Evolutionary conservation across 2,329 filamentous ascomycete genomes (phyloP), one percentile per base, ranked within the genome.

Genomic region (Aspergillus arachidicola): DNA sequence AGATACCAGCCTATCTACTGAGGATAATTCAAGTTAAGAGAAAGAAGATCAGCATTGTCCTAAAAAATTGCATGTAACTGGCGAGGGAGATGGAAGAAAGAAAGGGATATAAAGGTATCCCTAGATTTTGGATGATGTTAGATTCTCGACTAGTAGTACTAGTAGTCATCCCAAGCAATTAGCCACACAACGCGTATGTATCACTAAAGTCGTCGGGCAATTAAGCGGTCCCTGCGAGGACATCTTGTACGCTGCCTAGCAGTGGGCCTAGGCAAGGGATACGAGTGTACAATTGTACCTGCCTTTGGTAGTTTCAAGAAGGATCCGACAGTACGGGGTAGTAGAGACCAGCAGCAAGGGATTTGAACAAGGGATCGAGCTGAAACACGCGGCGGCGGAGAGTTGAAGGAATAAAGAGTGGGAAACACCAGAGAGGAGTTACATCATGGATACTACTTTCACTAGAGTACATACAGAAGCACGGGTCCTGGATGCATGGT

Each of bases 291-390:
- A 43, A 43, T 19, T 23, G 56, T 48, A 32, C 56, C 56, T 58
- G 56, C 56, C 23, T 55, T 38, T 16, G 26, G 60, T 36, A 21
- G 50, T 57, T 57, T 28, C 43, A 54, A 28, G 30, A 45, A 34
- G 16, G 19, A 32, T 38, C 30, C 26, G 14, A 41, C 34, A 55
- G n/a, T 16, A 36, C 34, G 6, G 34, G 11, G 23, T 23, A 38
- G 19, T 28, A 36, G 30, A 36, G 32, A 38, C 36, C 43, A 43
- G 30, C 53, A 48, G 61, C 51, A 63, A 61, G 60, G 64, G 23
- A 21, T 46, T 59, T 34, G 43, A 59, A 61, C 48, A 57, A 61
- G 54, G 46, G 45, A 61, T 38, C n/a, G 30, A 58, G 41, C 38
- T 61, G 55, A 61, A 64, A 58, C 46, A 61, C 38, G 28, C 19